Base-by-base conservation (phyloP, 257 asterid genomes). In the Solanum rostratum region DNA sequence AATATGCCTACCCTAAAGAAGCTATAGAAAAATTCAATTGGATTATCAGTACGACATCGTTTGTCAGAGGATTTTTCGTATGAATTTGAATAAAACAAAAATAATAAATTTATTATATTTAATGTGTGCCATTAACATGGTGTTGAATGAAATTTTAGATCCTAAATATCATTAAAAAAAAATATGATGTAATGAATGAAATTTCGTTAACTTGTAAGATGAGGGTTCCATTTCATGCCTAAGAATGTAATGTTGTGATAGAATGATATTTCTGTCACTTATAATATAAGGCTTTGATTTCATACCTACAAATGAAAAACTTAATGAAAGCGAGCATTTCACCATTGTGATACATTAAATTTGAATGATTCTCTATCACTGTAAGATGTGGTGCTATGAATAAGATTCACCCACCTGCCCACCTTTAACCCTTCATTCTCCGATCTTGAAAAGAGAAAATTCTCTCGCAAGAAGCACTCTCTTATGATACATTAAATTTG, bases 381-480 rank as follows among this genome's bases (percentile, higher is more conserved):
- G 6, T 20, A 11, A 7, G 1, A 55, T 55, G 12, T 55, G 24
- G 7, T 55, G 6, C 3, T 0, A 19, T 55, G 62, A 3, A 57
- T 57, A 57, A 57, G 29, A 57, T 12, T 3, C 15, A 2, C n/a
- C 9, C 30, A 20, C 3, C 7, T 5, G 0, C 39, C 6, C 37
- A 3, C 39, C 4, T 5, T 57, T n/a, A 57, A 57, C 65, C 29
- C 15, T 57, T n/a, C 10, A 5, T 57, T 57, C 22, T 57, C 1
- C 1, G n/a, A 14, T 20, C 2, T 57, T 57, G 30, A 0, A 0
- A 57, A 57, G 2, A n/a, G 6, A 57, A 6, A 57, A n/a, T 20
- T 3, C n/a, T 24, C 4, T 33, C 6, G 6, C 39, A 33, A 33
- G 29, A 6, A 57, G 14, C 14, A n/a, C 29, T n/a, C 13, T n/a